Base-by-base conservation (phyloP, 805 yeast species). In the Candida lessepsii region DNA sequence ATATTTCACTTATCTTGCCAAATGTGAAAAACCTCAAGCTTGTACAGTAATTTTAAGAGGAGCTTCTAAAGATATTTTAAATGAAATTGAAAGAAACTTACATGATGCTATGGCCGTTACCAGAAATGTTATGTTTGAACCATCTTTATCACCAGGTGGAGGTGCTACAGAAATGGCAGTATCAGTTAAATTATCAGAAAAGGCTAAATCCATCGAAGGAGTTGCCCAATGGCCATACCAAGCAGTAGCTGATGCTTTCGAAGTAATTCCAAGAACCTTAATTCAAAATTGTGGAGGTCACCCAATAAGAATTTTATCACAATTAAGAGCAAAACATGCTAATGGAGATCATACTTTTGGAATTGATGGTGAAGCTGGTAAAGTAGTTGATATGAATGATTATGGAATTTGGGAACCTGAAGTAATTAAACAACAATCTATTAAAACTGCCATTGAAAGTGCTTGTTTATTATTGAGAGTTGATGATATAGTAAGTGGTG, bases 151-250 rank as follows among this genome's bases (percentile, higher is more conserved):
- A 2, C 99, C 99, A 36, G 99, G 99, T 55, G 99, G 99, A 46
- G 99, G 99, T 54, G 99, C 99, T 39, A 91, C 97, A 20, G 99
- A 93, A 70, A 93, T 93, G 98, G 98, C 98, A 2, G 89, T 93
- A 28, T 76, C 91, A 44, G 97, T 93, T 21, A 80, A 75, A 50
- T 74, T 93, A 45, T 77, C 96, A 13, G 96, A 90, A 60, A 83
- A 80, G 67, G 96, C 98, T 36, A 91, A 89, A 70, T 75, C 81
- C 37, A 78, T 93, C 51, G 96, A 89, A 62, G 99, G 98, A 46
- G 84, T 91, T 42, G 90, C 86, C 44, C 99, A 93, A 68, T 91
- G 96, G 96, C 99, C 99, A 35, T 93, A 93, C 66, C 93, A 87
- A 67, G 97, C 98, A 3, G 98, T 93, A 40, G 96, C 97, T 7